Conservation (phyloP, 495 filamentous ascomycete species). For the Aspergillus haitiensis region DNA sequence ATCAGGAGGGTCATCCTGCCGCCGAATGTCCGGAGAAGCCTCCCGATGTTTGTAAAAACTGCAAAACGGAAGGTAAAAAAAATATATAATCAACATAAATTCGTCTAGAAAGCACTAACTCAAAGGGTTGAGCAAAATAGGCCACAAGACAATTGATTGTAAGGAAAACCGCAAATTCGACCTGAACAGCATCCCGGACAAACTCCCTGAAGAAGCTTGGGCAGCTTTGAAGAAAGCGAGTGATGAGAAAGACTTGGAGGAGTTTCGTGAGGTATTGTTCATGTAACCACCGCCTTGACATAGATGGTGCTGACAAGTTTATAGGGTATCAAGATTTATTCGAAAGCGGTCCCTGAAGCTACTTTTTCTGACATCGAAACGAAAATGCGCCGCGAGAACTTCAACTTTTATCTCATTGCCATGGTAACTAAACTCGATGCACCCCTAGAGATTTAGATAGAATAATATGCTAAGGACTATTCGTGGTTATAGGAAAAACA, state of each 20-base stretch:
- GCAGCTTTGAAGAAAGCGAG: constrained; percentile 60
- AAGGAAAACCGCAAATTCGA: constrained; percentile 68
- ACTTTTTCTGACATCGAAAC: constrained; percentile 72
- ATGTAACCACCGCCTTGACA: too few relatives aligned
- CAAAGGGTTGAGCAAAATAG: constrained; percentile 37
- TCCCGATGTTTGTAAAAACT: constrained; percentile 70
- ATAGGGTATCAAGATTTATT: constrained; percentile 65
- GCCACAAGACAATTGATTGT: constrained; percentile 67
- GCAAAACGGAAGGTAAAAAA: constrained; percentile 64
- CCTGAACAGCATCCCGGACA: constrained; percentile 56
- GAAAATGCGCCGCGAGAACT: constrained; percentile 63
- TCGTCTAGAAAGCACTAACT: not conserved
- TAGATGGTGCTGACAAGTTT: constrained; percentile 20
- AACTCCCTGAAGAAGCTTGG: constrained; percentile 70
- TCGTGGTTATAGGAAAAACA: constrained; percentile 50
- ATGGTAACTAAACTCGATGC: constrained; percentile 40
- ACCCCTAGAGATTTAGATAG: not conserved
- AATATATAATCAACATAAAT: constrained; percentile 12
- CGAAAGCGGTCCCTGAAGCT: constrained; percentile 66
- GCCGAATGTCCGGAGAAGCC: constrained; percentile 70
- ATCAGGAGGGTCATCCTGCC: constrained; percentile 69
- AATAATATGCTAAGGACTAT: not conserved
- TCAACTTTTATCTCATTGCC: constrained; percentile 73
- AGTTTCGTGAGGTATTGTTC: constrained; percentile 62
- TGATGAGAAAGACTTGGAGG: constrained; percentile 64